A percentile compares a stretch with the other conserved stretches of the same genome.
These are phyloP conservation scores for Aspergillus pseudoterreus DNA, from an alignment of 2,329 filamentous ascomycete genomes.

Conservation along the genomic window DNA sequence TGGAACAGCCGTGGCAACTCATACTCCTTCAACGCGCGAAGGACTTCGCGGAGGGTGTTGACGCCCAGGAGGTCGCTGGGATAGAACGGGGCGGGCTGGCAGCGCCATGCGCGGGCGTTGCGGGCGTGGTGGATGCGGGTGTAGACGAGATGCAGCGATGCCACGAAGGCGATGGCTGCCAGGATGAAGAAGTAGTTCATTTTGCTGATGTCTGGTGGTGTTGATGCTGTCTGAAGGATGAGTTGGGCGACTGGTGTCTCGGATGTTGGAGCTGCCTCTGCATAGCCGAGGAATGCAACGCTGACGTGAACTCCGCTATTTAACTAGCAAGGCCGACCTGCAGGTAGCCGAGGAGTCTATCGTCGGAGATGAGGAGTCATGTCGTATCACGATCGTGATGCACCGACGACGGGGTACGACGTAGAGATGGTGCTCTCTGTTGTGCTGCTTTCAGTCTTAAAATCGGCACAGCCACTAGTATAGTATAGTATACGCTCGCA, in stretches of 20 bases:
- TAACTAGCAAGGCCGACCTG: too few species aligned
- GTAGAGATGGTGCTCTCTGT: too few species aligned
- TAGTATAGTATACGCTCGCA: too few species aligned
- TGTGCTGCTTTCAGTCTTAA: too few species aligned
- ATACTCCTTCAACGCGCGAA: slow-evolving; percentile 24
- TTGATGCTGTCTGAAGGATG: neutral
- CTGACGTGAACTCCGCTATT: too few species aligned
- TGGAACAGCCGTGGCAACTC: slow-evolving; percentile 18
- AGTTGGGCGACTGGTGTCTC: neutral
- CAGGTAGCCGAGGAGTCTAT: too few species aligned
- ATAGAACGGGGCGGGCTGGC: slow-evolving; percentile 20
- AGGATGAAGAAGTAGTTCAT: slow-evolving; percentile 8
- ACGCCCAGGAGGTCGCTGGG: slow-evolving; percentile 28
- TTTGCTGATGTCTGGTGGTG: neutral
- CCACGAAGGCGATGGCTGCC: slow-evolving; percentile 18
- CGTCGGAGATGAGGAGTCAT: too few species aligned
- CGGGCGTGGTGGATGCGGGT: slow-evolving; percentile 23
- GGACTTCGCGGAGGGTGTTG: slow-evolving; percentile 17
- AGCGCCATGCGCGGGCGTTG: slow-evolving; percentile 23
- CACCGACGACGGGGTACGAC: too few species aligned
- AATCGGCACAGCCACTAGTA: too few species aligned
- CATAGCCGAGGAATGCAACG: too few species aligned
- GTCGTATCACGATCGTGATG: too few species aligned
- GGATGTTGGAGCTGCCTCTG: neutral
- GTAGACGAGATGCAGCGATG: slow-evolving; percentile 20